Evolutionary conservation across 768 basidiomycete species (phyloP), one percentile per base, ranked within the genome.

Genomic region (Stropharia rugosoannulata): DNA sequence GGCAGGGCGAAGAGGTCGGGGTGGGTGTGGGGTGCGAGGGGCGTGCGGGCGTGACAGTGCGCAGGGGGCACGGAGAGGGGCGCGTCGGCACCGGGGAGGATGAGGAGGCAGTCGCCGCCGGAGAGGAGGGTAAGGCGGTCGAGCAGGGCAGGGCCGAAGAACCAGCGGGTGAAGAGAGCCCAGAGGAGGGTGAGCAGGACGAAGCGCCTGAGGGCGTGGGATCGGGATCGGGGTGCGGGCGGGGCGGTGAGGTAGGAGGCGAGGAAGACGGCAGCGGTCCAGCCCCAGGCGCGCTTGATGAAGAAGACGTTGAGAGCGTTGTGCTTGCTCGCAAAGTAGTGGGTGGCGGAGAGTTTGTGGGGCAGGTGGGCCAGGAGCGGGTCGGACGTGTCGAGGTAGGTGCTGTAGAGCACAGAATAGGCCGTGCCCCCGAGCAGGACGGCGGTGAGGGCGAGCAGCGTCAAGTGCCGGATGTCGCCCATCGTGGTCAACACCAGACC

Each of bases 231-330:
- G 3, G 69, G 68, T 9, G 68, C 65, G 2, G 74, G 67, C 4
- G 87, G 82, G 59, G 81, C 80, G 1, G 89, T 85, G 48, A 78
- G 27, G 78, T 81, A 88, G 22, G 80, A 74, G 52, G 80, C 62
- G 52, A 86, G 64, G 63, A 91, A 93, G 0, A 81, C 76, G 35
- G 75, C 76, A 6, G 90, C 79, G 1, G 94, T 95, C 94, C 95
- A 97, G 0, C 74, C 92, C 95, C 96, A 97, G 19, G 89, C 84
- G 50, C 82, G 78, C 73, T 98, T 98, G 67, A 95, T 92, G 72
- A 96, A 95, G 63, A 82, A 74, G 55, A 86, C 79, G 66, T 98
- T 98, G 66, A 98, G 78, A 1, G 80, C 47, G 66, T 95, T 98
- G 61, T 79, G 71, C 69, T 95, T 95, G 62, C 75, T 79, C 10